Conservation (phyloP, 2,329 filamentous ascomycete genomes). For the Phyllosticta citribraziliensis region DNA sequence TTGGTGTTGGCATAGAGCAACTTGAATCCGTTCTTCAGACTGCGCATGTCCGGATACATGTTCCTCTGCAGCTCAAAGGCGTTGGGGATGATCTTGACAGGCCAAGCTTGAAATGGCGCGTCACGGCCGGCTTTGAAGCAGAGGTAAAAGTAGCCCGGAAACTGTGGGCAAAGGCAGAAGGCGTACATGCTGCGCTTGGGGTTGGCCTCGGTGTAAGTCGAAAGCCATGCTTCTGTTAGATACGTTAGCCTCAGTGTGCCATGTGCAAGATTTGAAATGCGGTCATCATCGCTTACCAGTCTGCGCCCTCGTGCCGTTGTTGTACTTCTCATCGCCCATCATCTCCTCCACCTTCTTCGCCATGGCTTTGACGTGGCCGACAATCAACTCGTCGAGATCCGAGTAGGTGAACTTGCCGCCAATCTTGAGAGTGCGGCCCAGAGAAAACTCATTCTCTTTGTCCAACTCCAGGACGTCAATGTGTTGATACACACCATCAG, state of each 20-base stretch:
- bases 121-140: slow-evolving; percentile 87
- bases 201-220: slow-evolving; percentile 92
- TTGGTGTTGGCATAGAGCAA: slow-evolving; percentile 54
- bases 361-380: slow-evolving; percentile 96
- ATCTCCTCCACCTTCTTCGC: slow-evolving; percentile 95
- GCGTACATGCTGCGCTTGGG: slow-evolving; percentile 87
- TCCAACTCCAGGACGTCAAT: slow-evolving; percentile 94
- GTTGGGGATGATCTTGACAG: slow-evolving; percentile 83
- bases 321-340: slow-evolving; percentile 89
- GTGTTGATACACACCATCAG: slow-evolving; percentile 92
- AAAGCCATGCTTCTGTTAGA: slow-evolving; percentile 80
- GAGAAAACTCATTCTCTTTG: slow-evolving; percentile 93
- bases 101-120: slow-evolving; percentile 66
- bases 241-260: slow-evolving; percentile 4
- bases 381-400: slow-evolving; percentile 94
- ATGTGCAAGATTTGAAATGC: background rate
- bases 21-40: slow-evolving; percentile 96
- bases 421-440: slow-evolving; percentile 77
- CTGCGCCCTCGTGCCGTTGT: slow-evolving; percentile 66
- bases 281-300: slow-evolving; percentile 56
- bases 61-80: slow-evolving; percentile 85
- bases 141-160: slow-evolving; percentile 88
- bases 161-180: slow-evolving; percentile 87
- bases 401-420: slow-evolving; percentile 84
- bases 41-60: slow-evolving; percentile 88